These are phyloP conservation scores for Fusarium hostae DNA, from an alignment of 2,329 filamentous ascomycete species.

Conservation along the genomic window DNA sequence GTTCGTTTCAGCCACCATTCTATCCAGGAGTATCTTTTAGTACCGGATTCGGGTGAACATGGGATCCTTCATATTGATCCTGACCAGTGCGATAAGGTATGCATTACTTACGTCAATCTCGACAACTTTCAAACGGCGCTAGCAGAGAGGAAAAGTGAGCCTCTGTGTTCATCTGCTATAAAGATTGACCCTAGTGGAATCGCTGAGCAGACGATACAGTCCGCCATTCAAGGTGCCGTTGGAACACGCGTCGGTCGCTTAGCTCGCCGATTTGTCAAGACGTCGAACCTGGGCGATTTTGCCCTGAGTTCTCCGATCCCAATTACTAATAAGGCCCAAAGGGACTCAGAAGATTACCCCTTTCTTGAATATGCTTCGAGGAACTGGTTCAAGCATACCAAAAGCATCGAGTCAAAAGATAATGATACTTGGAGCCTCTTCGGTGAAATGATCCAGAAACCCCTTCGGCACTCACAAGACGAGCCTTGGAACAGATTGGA, in stretches of 20 bases:
- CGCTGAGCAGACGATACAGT: neutral
- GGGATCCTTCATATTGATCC: neutral
- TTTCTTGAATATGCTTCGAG: neutral
- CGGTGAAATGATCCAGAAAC: neutral
- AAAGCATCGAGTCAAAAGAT: accelerated
- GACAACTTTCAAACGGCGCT: neutral
- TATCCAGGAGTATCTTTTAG: constrained; percentile 13
- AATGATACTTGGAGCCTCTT: neutral
- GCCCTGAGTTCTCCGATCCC: accelerated
- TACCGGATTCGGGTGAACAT: neutral
- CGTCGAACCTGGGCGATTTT: accelerated
- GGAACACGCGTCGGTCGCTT: neutral
- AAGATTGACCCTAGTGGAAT: neutral
- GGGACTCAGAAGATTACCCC: accelerated
- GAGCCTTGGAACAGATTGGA: neutral
- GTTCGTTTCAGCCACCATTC: constrained; percentile 34
- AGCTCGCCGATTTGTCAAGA: neutral
- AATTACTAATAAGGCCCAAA: accelerated
- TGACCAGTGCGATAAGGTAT: neutral
- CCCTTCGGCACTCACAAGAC: neutral
- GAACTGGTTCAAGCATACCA: neutral
- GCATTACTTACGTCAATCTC: constrained; percentile 17
- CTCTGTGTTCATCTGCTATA: no score
- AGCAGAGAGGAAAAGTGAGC: accelerated
- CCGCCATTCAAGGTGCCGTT: neutral